Evolutionary conservation across 176 grass and related monocot genomes (phyloP).

Genomic region (Bolboschoenus planiculmis): DNA sequence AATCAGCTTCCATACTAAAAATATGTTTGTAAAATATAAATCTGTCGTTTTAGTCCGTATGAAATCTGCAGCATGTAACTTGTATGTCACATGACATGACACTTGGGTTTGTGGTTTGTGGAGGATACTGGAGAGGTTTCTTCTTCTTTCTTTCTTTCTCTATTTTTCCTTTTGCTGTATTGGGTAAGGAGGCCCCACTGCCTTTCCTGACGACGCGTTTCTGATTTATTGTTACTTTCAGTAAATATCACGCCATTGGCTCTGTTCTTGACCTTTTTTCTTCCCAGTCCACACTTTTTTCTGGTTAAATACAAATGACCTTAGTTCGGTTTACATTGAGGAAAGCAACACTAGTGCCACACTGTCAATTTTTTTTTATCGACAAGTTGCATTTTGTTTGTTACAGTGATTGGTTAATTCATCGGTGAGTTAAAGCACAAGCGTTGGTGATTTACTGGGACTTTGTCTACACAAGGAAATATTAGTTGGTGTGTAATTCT

Average conservation of each 20-base stretch:
- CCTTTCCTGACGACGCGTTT: slow-evolving; percentile 6
- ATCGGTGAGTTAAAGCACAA: neutral
- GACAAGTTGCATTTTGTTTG: slow-evolving; percentile 11
- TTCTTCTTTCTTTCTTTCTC: neutral
- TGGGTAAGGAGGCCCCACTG: slow-evolving; percentile 10
- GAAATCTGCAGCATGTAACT: neutral
- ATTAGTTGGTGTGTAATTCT: neutral
- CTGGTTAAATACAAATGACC: neutral
- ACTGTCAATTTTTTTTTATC: neutral
- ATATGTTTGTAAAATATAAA: neutral
- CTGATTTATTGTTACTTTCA: slow-evolving; percentile 15
- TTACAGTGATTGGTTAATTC: slow-evolving; percentile 7
- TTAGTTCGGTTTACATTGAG: neutral
- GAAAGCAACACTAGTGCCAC: neutral
- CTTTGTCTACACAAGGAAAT: neutral
- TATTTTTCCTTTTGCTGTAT: neutral
- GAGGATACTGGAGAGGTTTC: neutral
- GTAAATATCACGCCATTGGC: slow-evolving; percentile 9
- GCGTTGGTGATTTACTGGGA: neutral
- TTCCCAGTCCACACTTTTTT: slow-evolving; percentile 5
- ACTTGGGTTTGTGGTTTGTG: neutral
- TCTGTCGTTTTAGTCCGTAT: neutral
- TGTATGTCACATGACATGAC: neutral
- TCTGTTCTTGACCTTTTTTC: slow-evolving; percentile 6
- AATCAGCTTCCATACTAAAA: neutral